Base-by-base conservation (phyloP, 805 yeast species). In the Ogataea trehaloabstinens region DNA sequence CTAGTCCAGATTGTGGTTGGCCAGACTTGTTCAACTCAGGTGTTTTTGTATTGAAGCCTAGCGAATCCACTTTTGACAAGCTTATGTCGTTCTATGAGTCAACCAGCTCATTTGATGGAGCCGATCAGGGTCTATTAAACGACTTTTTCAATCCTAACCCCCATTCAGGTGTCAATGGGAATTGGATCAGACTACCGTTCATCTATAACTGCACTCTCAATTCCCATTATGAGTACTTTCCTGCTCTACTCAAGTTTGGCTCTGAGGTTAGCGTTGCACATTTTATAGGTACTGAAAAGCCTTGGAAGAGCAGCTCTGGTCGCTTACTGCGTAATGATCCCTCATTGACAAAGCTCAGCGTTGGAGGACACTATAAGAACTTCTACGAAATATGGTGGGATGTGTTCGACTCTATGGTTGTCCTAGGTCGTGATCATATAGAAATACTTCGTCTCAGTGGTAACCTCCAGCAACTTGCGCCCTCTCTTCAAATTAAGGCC, bases 1-100 rank as follows among this genome's bases (percentile, higher is more conserved):
- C 93, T 0, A 67, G 82, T 12, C 85, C 95, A 0, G 96, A 88
- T 63, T 69, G 78, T n/a, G 95, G 95, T 11, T 88, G 95, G 85
- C 95, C 95, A 0, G 96, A 88, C 64, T 72, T 83, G 52, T 88
- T 88, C 67, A 87, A 88, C 60, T 76, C 89, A 22, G 95, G 96
- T 4, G 76, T 87, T 16, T 68, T 87, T 53, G 66, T 80, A 3
- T 56, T 80, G 19, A 67, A 69, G 24, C 95, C 95, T 3, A 65
- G 68, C 48, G 28, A 45, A 1, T 43, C 48, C 0, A 71, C 68
- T 16, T 80, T 66, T 48, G 44, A 58, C 3, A 62, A 65, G 22
- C 67, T 88, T 34, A 43, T 58, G 19, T 34, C 46, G 2, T 60
- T 61, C 22, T 56, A 64, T 33, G 22, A 38, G 1, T 46, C 53